phyloP scores from a whole-genome alignment of 2,329 filamentous ascomycete genomes.

The Alternaria arborescens region DNA sequence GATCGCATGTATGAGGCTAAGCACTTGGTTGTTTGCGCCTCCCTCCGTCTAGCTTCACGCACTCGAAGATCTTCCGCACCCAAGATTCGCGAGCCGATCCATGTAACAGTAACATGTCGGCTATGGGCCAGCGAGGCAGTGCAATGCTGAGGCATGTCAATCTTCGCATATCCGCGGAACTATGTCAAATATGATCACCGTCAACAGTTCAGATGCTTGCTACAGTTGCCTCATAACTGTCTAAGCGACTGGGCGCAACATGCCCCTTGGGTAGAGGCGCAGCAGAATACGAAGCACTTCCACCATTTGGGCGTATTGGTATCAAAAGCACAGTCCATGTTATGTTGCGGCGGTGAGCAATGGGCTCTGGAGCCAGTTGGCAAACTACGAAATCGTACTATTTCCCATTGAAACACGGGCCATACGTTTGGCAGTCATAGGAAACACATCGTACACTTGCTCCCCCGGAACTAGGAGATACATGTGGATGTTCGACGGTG shows the following conservation, averaged over 20 bases:
- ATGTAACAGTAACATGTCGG: conserved; percentile 13
- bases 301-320: neutral
- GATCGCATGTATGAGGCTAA: neutral
- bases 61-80: conserved; percentile 13
- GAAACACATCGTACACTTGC: neutral
- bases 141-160: neutral
- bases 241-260: neutral
- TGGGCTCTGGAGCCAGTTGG: neutral
- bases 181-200: neutral
- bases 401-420: neutral
- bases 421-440: neutral
- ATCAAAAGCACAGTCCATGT: neutral
- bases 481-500: neutral
- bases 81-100: conserved; percentile 18
- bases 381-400: neutral
- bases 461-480: neutral
- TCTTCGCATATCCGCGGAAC: neutral
- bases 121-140: neutral
- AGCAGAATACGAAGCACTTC: neutral
- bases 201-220: neutral
- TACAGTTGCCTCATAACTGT: neutral
- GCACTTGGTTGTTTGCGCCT: neutral
- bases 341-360: neutral
- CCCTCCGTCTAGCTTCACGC: conserved; percentile 3
- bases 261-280: neutral